Base-by-base conservation (phyloP, 2,329 filamentous ascomycete species). In the Xylaria sp. region DNA sequence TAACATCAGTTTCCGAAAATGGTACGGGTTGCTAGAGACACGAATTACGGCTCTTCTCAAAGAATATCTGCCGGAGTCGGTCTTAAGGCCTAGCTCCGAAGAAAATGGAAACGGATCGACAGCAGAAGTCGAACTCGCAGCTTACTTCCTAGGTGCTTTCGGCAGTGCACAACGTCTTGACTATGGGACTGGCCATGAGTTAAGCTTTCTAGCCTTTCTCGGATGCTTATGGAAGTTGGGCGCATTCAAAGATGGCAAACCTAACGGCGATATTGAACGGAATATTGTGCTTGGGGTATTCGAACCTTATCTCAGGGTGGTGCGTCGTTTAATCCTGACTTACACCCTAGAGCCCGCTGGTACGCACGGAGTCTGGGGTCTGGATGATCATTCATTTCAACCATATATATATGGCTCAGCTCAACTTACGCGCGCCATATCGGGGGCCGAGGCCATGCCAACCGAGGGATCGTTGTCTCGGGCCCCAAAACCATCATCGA, bases 321-420 rank as follows among this genome's bases (percentile, higher is more conserved):
- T 97, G 54, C 90, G 96, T 47, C 89, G 87, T 50, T 85, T 99
- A 9, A 98, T 99, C 74, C 84, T 93, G 59, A 95, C 90, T 2
- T 99, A 98, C 79, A 98, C 91, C 0, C 88, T 99, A 21, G 96
- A 99, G 78, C 96, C 96, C 3, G 96, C 96, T 5, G 96, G 96
- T 2, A 97, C 95, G 1, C 96, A 98, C 78, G 96, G 96, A 2
- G 96, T 99, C 21, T 99, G 96, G 96, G 96, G 96, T 21, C 85
- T 99, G n/a, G 96, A 99, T 78, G 96, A 99, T 79, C 95, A 99
- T 81, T 94, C 90, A 8, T 98, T 99, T 79, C 80, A 96, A 30
- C 92, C 96, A 0, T 99, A 98, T 79, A 93, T 99, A 65, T 94
- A 98, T 71, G 96, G 96, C 36, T 97, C 94, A 1, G 94, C 96